phyloP scores from a whole-genome alignment of 192 early-diverging fungal genomes.

The Linnemannia elongata region DNA sequence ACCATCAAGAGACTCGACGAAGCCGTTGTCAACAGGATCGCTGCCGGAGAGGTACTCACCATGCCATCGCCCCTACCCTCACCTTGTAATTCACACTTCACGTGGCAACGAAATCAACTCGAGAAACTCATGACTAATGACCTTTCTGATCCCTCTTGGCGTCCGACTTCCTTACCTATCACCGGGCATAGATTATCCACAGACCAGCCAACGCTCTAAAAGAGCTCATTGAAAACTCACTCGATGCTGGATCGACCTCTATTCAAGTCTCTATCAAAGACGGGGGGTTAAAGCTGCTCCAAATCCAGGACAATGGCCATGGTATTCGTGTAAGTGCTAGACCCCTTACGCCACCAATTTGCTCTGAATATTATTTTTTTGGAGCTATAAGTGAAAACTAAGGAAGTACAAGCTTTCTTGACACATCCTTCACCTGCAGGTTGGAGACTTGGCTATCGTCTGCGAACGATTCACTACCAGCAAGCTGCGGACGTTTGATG shows the following conservation, averaged over 20 bases:
- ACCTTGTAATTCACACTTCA: not conserved
- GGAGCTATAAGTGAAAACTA: not conserved
- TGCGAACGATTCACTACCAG: slow-evolving; percentile 97
- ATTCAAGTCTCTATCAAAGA: slow-evolving; percentile 90
- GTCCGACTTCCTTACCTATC: not conserved
- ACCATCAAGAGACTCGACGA: slow-evolving; percentile 87
- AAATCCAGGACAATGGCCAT: slow-evolving; percentile 95
- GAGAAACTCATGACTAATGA: not conserved
- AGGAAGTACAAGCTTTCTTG: not conserved
- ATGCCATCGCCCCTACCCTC: not conserved
- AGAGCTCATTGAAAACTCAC: slow-evolving; percentile 95
- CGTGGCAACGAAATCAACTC: not conserved
- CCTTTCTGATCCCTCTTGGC: not conserved
- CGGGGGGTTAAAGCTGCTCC: slow-evolving; percentile 93
- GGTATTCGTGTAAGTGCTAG: slow-evolving; percentile 77
- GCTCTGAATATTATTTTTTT: not conserved
- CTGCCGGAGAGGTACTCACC: slow-evolving; percentile 88
- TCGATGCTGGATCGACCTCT: slow-evolving; percentile 92
- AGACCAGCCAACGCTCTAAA: slow-evolving; percentile 96
- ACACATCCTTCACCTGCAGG: slow-evolving; percentile 50
- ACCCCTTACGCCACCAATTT: slow-evolving; percentile 30
- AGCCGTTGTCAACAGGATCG: slow-evolving; percentile 94
- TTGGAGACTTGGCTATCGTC: slow-evolving; percentile 90
- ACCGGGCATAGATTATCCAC: slow-evolving; percentile 84
- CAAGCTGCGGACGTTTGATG: slow-evolving; percentile 89